Evolutionary conservation across 1,139 yeast species (phyloP).

Genomic region (Candida albicans): DNA sequence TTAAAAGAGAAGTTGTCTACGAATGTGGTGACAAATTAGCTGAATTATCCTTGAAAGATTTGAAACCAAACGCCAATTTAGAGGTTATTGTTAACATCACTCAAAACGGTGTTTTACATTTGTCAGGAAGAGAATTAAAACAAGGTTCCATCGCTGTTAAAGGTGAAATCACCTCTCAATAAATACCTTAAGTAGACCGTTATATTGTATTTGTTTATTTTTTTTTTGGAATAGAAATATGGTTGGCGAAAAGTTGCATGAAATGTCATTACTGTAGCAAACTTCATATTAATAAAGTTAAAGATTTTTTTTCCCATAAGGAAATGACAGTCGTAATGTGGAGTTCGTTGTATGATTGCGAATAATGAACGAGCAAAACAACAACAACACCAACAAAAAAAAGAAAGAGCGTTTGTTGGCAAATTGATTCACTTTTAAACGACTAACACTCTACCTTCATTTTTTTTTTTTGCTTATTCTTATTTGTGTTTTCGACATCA

Average conservation of each 20-base stretch:
- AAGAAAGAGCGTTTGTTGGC: not conserved
- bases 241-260: no score
- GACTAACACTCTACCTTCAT: not conserved
- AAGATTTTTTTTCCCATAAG: no score
- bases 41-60: constrained; percentile 73
- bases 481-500: not conserved
- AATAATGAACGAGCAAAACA: no score
- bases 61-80: constrained; percentile 63
- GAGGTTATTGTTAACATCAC: constrained; percentile 84
- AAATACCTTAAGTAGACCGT: constrained; percentile 4
- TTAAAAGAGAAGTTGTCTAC: constrained; percentile 69
- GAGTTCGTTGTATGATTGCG: no score
- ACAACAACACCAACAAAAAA: no score
- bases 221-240: no score
- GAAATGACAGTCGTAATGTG: no score
- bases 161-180: constrained; percentile 39
- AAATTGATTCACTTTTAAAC: not conserved
- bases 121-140: constrained; percentile 80
- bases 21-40: constrained; percentile 77
- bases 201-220: not conserved
- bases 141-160: constrained; percentile 59
- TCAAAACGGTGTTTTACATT: constrained; percentile 78
- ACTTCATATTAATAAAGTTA: no score
- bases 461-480: not conserved
- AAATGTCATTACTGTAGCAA: no score